Evolutionary conservation across 2,329 filamentous ascomycete genomes (phyloP).

Genomic region (Microcyclosporella mali): DNA sequence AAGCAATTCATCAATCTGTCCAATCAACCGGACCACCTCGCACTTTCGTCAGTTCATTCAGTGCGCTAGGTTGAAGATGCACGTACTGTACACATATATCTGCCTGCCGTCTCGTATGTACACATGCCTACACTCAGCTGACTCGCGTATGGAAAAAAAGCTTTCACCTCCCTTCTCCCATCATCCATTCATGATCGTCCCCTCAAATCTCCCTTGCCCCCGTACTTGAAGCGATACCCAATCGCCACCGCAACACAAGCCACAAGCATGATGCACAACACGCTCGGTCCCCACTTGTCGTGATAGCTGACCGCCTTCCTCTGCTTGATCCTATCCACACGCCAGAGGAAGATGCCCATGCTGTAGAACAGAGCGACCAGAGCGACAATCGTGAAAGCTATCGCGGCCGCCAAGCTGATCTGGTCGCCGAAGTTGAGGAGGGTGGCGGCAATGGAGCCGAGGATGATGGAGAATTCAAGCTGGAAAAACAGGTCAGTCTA

Average conservation of each 20-base stretch:
- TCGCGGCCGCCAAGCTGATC: constrained; percentile 56
- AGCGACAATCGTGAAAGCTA: constrained; percentile 74
- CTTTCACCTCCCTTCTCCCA: not conserved
- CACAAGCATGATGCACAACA: constrained; percentile 68
- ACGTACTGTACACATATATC: not conserved
- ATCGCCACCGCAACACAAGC: constrained; percentile 72
- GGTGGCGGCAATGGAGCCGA: constrained; percentile 78
- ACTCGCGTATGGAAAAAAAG: not conserved
- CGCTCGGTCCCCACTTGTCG: constrained; percentile 76
- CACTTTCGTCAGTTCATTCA: too few species aligned
- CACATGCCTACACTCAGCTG: not conserved
- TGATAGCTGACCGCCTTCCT: constrained; percentile 85
- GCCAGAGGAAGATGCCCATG: constrained; percentile 78
- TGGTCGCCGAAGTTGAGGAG: constrained; percentile 71
- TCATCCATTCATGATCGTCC: constrained; percentile 8
- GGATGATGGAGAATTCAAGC: constrained; percentile 94
- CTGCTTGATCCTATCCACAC: constrained; percentile 76
- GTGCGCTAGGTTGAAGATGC: too few species aligned
- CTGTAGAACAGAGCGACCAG: constrained; percentile 74
- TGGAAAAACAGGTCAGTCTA: constrained; percentile 32
- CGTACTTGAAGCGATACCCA: constrained; percentile 60
- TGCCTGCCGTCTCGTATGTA: not conserved
- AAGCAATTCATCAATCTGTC: too few species aligned
- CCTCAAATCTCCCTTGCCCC: constrained; percentile 44
- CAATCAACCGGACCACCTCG: too few species aligned